phyloP scores from a whole-genome alignment of 2,329 filamentous ascomycete genomes.

The Fusarium gaditjirri region DNA sequence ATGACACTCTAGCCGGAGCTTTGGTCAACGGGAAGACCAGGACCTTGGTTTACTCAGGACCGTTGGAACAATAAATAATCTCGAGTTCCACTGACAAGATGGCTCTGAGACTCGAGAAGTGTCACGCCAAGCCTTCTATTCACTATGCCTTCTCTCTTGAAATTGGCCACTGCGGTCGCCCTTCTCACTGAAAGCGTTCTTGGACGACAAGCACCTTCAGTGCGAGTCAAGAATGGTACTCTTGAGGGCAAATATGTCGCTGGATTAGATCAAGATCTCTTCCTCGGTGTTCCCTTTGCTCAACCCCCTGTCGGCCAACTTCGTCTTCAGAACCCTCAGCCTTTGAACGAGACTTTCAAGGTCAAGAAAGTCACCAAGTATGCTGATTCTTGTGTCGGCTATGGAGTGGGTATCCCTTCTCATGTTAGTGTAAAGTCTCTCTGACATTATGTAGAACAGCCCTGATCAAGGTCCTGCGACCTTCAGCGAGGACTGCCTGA shows the following conservation, averaged over 20 bases:
- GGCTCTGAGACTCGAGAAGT: neutral
- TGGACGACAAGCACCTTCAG: conserved; percentile 18
- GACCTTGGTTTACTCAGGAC: rapidly evolving
- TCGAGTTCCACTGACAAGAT: neutral
- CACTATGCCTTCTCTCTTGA: conserved; percentile 16
- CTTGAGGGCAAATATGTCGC: conserved; percentile 36
- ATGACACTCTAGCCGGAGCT: neutral
- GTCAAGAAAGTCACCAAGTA: conserved; percentile 35
- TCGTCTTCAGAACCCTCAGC: conserved; percentile 31
- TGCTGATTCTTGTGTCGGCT: conserved; percentile 41
- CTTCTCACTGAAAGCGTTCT: conserved; percentile 10
- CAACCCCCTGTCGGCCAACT: conserved; percentile 31
- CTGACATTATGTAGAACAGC: conserved; percentile 19
- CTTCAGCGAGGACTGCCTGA: conserved; percentile 37
- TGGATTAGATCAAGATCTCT: conserved; percentile 35
- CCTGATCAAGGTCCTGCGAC: conserved; percentile 27
- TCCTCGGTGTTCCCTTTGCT: conserved; percentile 40
- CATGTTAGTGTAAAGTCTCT: rapidly evolving
- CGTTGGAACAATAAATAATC: neutral
- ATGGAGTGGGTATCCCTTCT: conserved; percentile 15
- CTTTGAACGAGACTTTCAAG: conserved; percentile 25
- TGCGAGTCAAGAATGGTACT: conserved; percentile 38
- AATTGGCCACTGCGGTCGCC: conserved; percentile 8
- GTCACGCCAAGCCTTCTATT: neutral
- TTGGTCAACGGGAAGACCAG: neutral